Evolutionary conservation across 148 eudicot species (phyloP).

Genomic region (Chenopodium suecicum): DNA sequence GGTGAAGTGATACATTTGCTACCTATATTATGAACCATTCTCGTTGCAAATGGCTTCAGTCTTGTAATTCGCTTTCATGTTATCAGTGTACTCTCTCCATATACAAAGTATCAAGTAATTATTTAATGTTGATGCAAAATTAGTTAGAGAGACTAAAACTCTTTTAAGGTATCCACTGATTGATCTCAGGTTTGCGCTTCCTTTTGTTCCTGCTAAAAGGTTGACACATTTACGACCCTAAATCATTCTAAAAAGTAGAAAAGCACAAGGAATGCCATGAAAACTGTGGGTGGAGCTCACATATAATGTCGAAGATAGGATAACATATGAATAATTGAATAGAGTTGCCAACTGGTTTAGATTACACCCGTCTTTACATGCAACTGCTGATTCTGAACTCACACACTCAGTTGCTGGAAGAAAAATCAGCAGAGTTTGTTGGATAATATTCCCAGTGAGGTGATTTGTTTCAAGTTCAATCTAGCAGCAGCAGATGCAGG

Average conservation of each 20-base stretch:
- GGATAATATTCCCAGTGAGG: no score
- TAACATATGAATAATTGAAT: not conserved
- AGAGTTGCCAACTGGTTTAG: not conserved
- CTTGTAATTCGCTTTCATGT: not conserved
- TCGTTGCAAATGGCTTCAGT: not conserved
- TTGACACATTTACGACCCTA: not conserved
- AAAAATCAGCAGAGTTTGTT: not conserved
- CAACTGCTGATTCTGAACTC: not conserved
- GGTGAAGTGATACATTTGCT: not conserved
- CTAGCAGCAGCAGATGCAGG: no score
- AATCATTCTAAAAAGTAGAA: not conserved
- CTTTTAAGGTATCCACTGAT: no score
- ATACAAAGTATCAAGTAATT: not conserved
- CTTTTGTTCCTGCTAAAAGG: not conserved
- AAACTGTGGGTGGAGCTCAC: not conserved
- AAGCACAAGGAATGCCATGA: not conserved
- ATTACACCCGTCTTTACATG: not conserved
- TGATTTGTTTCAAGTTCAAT: no score
- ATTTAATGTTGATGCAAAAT: not conserved
- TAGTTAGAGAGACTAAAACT: not conserved
- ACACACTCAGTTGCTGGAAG: not conserved
- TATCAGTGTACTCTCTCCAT: not conserved
- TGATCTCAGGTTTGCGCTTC: not conserved
- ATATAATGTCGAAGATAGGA: not conserved
- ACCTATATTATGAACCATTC: not conserved